Evolutionary conservation across 2,329 filamentous ascomycete species (phyloP), one percentile per base, ranked within the genome.

Genomic region (Ustulina deusta): DNA sequence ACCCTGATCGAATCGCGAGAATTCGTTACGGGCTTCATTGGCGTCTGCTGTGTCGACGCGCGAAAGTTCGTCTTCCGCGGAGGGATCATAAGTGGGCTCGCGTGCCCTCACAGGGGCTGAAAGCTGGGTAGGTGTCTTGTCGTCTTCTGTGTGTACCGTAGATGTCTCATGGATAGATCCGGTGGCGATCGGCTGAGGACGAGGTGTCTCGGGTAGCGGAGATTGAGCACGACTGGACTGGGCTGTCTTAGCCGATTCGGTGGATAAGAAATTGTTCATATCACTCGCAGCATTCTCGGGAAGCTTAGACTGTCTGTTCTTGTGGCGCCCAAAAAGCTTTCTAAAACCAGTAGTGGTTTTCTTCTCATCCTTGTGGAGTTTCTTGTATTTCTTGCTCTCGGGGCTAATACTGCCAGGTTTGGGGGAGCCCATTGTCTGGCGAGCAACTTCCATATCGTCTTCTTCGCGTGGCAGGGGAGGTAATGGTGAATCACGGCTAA

Each of bases 1-100:
- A 1, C 94, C 96, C 81, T 98, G 95, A 75, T 96, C 92, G 76
- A 98, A 98, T 27, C 83, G 85, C 17, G 86, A 82, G 72, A 89
- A 89, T 63, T 90, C 90, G 11, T 85, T 80, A 36, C 84, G 82
- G n/a, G 88, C 87, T 72, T 90, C 85, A 48, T 81, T 80, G 7
- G 84, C 85, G 69, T 92, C 87, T 9, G 82, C 80, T 0, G 85
- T 89, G 74, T 89, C 87, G 40, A 90, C 84, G 4, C 85, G 87
- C 6, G 91, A 91, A 4, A 88, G 77, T 40, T 81, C 80, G 27
- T 85, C 81, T 17, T 84, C 81, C 11, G 80, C 73, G 2, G 83
- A 82, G 0, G 83, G 81, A 58, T 83, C 82, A 55, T 85, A 84
- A 6, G 79, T 78, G 34, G 77, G 78, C 67, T 81, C 80, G 5